Percentiles rank a stretch among this genome's conserved stretches.
Conservation (phyloP, 371 early-diverging fungal genomes). For the Mortierella sp. region DNA sequence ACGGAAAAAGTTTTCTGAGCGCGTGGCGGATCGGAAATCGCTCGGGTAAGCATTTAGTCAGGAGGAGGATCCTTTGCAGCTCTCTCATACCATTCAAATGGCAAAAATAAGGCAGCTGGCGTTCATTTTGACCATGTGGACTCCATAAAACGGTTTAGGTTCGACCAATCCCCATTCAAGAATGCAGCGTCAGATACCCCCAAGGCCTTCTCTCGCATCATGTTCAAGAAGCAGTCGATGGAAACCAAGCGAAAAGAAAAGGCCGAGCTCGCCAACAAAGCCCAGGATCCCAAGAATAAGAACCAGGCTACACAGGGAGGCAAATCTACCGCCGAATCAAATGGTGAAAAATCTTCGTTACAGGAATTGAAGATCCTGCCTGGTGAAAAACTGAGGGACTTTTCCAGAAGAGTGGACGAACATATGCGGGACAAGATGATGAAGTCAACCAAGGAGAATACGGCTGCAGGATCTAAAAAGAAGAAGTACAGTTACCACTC, state of each 20-base stretch:
- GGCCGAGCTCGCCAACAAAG: slow-evolving; percentile 15
- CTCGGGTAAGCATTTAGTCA: slow-evolving; percentile 20
- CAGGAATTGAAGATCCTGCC: slow-evolving; percentile 41
- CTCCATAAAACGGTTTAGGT: slow-evolving; percentile 8
- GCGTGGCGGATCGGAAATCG: slow-evolving; percentile 23
- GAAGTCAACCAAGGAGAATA: slow-evolving; percentile 28
- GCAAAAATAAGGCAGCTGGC: background rate
- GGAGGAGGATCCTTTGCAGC: too few species aligned
- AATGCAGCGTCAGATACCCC: slow-evolving; percentile 36
- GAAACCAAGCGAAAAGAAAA: slow-evolving; percentile 23
- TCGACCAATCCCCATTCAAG: slow-evolving; percentile 48
- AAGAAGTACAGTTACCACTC: slow-evolving; percentile 31
- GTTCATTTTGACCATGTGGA: background rate
- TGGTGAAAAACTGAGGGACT: slow-evolving; percentile 46
- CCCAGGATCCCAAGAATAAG: slow-evolving; percentile 9
- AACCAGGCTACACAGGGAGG: too few species aligned
- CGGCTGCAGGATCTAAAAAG: slow-evolving; percentile 42
- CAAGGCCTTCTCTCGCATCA: slow-evolving; percentile 42
- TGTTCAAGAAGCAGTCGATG: slow-evolving; percentile 50
- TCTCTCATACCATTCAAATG: background rate
- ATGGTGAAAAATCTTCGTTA: slow-evolving; percentile 13
- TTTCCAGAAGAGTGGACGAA: slow-evolving; percentile 48
- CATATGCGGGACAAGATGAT: slow-evolving; percentile 47
- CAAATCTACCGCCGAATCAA: too few species aligned
- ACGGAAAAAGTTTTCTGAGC: slow-evolving; percentile 48